Evolutionary conservation across 2,329 filamentous ascomycete genomes (phyloP).

Genomic region (Phaeosphaeriaceae sp.): DNA sequence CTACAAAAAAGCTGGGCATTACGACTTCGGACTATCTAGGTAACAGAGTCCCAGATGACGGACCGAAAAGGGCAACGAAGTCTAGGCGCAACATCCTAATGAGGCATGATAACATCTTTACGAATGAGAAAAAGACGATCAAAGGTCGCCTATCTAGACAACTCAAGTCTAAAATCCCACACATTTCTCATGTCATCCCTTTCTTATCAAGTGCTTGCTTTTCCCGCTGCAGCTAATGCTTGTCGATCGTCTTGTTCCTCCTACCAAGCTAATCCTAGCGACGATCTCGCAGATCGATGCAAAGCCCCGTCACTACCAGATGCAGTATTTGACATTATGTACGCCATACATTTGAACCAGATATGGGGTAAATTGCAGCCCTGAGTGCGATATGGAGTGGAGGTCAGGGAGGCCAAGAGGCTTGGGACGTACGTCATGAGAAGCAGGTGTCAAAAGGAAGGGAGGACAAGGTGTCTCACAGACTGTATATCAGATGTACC

Average conservation of each 20-base stretch:
- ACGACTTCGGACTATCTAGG: not conserved
- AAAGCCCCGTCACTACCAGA: not conserved
- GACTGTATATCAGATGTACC: not conserved
- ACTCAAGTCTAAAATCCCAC: not conserved
- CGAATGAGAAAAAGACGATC: constrained; percentile 3
- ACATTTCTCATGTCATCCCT: not conserved
- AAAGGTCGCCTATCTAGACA: not conserved
- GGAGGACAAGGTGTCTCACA: constrained; percentile 1
- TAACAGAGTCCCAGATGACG: not conserved
- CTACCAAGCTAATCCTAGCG: not conserved
- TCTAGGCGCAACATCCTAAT: constrained; percentile 7
- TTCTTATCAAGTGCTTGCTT: not conserved
- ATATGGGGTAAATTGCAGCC: not conserved
- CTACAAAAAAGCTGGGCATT: constrained; percentile 1
- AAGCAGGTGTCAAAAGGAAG: constrained; percentile 1
- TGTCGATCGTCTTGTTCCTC: not conserved
- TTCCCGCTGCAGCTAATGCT: constrained; percentile 1
- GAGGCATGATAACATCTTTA: constrained; percentile 8
- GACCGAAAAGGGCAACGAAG: constrained; percentile 4
- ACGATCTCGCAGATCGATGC: not conserved
- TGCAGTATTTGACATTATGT: not conserved
- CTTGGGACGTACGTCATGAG: constrained; percentile 7
- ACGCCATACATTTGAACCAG: not conserved
- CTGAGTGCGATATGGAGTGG: not conserved
- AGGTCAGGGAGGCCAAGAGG: constrained; percentile 1